Evolutionary conservation across 192 early-diverging fungal species (phyloP), one percentile per base, ranked within the genome.

Genomic region (Linnemannia schmuckeri): DNA sequence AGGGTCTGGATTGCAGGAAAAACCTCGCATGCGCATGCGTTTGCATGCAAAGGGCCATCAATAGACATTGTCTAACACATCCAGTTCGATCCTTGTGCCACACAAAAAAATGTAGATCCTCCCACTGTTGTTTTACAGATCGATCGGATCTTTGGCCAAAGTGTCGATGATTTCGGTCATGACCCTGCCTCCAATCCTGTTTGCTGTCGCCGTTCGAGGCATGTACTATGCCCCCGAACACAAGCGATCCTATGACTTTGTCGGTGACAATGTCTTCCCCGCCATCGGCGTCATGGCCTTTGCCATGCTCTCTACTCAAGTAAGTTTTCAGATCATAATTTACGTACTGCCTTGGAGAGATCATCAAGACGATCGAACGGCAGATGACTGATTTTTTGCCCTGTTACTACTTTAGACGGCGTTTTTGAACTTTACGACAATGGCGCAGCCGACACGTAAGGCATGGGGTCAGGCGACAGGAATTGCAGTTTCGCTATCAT

Each of bases 221-320:
- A 89, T 93, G 20, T 71, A 89, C 0, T 94, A 93, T 68, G 80
- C 88, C 24, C 80, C 82, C 18, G 88, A 90, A 12, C 91, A 91
- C 66, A 91, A 92, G 46, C 80, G 84, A n/a, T 92, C 92, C 0
- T 89, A 88, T 30, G 88, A 88, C 1, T 86, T 89, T 40, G 89
- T 92, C 47, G 94, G 94, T 7, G 82, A 90, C 46, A 93, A 93
- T 88, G 87, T 93, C 37, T 76, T 95, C 70, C 90, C 93, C 0
- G 92, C 93, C 0, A 80, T 94, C 30, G 94, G 93, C 63, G 91
- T 94, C 71, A 93, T 94, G 84, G 91, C 93, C 0, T 95, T 95
- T 76, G 93, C 94, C 5, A 94, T 93, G 87, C 89, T 92, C 20
- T 94, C 92, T 44, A 81, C 93, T 33, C 94, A 95, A 74, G 91